These are phyloP conservation scores for Aulographum hederae DNA, from an alignment of 2,329 filamentous ascomycete species.

Conservation along the genomic window DNA sequence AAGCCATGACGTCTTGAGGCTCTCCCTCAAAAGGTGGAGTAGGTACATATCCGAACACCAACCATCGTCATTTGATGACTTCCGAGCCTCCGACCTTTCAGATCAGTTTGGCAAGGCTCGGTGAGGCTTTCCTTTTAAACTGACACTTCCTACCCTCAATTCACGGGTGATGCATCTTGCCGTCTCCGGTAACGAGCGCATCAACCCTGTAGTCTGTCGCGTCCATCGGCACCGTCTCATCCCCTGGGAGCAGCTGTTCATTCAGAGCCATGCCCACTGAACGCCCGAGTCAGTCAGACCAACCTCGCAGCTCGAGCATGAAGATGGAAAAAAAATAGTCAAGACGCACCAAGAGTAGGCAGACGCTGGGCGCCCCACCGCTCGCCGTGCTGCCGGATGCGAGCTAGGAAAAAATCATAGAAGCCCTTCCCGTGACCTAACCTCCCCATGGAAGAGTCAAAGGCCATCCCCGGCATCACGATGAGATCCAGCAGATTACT, in stretches of 20 bases:
- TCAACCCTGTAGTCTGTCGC: slow-evolving; percentile 65
- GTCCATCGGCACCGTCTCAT: slow-evolving; percentile 52
- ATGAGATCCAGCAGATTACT: slow-evolving; percentile 56
- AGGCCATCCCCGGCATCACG: slow-evolving; percentile 82
- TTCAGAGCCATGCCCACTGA: slow-evolving; percentile 63
- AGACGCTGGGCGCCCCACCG: neutral
- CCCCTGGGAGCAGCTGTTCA: slow-evolving; percentile 65
- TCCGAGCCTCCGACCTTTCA: no score
- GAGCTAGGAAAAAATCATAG: slow-evolving; percentile 82
- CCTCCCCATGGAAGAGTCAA: slow-evolving; percentile 57
- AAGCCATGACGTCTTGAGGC: no score
- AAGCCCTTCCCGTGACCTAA: slow-evolving; percentile 92
- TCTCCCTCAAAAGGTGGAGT: no score
- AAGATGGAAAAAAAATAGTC: no score
- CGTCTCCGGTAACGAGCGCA: slow-evolving; percentile 56
- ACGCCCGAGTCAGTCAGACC: slow-evolving; percentile 14
- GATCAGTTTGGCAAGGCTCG: no score
- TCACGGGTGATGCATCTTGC: no score
- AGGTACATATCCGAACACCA: no score
- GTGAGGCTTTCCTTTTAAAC: no score
- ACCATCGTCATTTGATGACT: no score
- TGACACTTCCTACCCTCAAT: no score
- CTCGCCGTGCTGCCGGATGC: slow-evolving; percentile 38
- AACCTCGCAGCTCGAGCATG: no score
- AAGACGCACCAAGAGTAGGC: neutral